A percentile compares a stretch with the other conserved stretches of the same genome.
These are phyloP conservation scores for Coemansia sp. DNA, from an alignment of 192 early-diverging fungal genomes.

Conservation along the genomic window DNA sequence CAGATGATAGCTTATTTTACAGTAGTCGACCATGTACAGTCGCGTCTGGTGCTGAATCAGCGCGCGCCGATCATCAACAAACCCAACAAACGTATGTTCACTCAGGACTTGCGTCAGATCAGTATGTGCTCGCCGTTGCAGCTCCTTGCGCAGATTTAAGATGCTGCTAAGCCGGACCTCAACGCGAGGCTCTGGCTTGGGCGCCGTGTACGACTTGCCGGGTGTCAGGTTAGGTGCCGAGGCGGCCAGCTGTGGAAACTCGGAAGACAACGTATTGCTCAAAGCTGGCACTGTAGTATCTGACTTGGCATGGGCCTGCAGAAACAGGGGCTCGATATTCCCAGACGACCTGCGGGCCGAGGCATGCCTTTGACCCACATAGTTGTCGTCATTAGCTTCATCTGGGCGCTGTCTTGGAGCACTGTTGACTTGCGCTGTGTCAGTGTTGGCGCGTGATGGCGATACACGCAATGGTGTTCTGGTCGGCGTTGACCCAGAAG, in stretches of 20 bases:
- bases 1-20: conserved; percentile 75
- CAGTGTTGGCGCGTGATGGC: conserved; percentile 17
- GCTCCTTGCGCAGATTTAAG: conserved; percentile 69
- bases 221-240: neutral
- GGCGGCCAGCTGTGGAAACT: neutral
- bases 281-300: neutral
- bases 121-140: conserved; percentile 51
- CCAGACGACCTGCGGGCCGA: conserved; percentile 4
- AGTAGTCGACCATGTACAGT: conserved; percentile 82
- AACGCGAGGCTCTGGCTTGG: conserved; percentile 52
- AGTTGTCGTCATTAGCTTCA: neutral
- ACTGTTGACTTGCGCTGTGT: neutral
- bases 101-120: conserved; percentile 77
- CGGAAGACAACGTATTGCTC: neutral
- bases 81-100: conserved; percentile 87
- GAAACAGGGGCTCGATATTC: conserved; percentile 15
- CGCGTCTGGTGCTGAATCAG: conserved; percentile 85
- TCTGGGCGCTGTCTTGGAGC: neutral
- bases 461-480: conserved; percentile 16
- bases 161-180: conserved; percentile 84
- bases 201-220: conserved; percentile 25
- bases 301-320: neutral
- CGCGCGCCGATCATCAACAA: conserved; percentile 75
- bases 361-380: neutral
- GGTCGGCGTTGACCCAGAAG: conserved; percentile 11